Evolutionary conservation across 371 early-diverging fungal species (phyloP), one percentile per base, ranked within the genome.

Genomic region (Zychaea mexicana): DNA sequence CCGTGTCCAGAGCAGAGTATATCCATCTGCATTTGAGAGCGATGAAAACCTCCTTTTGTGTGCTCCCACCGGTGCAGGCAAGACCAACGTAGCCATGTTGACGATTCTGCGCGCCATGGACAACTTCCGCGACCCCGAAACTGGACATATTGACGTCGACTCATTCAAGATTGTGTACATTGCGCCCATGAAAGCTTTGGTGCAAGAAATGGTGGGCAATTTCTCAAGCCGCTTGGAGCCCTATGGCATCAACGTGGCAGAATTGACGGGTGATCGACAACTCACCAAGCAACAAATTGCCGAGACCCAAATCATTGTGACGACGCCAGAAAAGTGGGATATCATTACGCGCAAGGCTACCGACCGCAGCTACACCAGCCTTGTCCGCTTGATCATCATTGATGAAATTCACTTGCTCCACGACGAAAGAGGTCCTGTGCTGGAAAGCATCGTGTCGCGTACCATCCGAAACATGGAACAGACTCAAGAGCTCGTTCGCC

Each of bases 301-400:
- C 15, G 94, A 94, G 52, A 95, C 98, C 1, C 94, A 98, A 69
- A 90, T 99, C 69, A 96, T 99, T 67, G 93, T 99, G 26, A 98
- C 99, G 3, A 99, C 99, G 0, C 99, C 99, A 9, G 99, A 99
- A 78, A 99, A 99, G 78, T 99, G 99, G 97, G 99, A 99, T 79
- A 91, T 99, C 28, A 91, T 97, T 54, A 99, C 99, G 27, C 92
- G 99, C 69, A 98, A 97, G 75, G 94, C 94, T 8, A 92, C 93
- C 6, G 97, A 94, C 73, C 86, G 97, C 47, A 92, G 93, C 61
- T 96, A 97, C 77, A 96, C 95, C 28, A 82, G 91, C 52, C 79
- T 96, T 6, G 97, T 99, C 2, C 88, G 95, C 27, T 84, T 99
- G 19, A 83, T 99, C 30, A 96, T 99, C 52, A 92, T 99, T 76